Percentiles rank a stretch among this genome's conserved stretches.
Conservation (phyloP, 345 rosid genomes). For the Cardamine occulta region DNA sequence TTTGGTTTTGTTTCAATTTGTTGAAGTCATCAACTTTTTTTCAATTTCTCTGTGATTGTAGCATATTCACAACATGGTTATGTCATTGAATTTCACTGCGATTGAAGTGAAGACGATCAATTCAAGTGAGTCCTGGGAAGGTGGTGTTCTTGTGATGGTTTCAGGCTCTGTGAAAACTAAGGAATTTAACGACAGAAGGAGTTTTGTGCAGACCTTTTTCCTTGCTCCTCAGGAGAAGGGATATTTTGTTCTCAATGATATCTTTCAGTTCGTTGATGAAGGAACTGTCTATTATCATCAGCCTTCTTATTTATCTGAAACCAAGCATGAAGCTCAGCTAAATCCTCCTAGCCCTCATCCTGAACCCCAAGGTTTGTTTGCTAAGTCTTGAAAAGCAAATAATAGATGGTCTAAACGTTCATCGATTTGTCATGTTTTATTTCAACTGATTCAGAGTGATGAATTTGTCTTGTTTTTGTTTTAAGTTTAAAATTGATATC, state of each 20-base stretch:
- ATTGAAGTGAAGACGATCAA: conserved; percentile 97
- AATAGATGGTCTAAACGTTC: neutral
- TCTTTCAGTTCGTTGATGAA: conserved; percentile 76
- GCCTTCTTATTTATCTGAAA: conserved; percentile 55
- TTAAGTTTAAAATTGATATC: conserved; percentile 1
- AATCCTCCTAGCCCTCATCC: conserved; percentile 55
- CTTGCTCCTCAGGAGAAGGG: conserved; percentile 99
- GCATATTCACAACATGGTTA: conserved; percentile 77
- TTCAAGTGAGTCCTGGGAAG: conserved; percentile 79
- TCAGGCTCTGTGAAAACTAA: conserved; percentile 81
- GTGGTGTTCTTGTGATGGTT: conserved; percentile 86
- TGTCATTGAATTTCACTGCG: conserved; percentile 67
- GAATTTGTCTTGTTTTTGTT: neutral
- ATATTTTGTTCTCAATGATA: conserved; percentile 85
- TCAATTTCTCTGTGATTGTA: conserved; percentile 37
- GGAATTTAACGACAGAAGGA: conserved; percentile 64
- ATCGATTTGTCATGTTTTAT: neutral
- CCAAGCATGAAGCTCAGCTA: conserved; percentile 51
- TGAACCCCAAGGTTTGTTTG: conserved; percentile 69
- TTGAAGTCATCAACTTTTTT: neutral
- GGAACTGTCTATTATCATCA: conserved; percentile 57
- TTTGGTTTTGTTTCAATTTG: neutral
- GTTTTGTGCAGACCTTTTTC: conserved; percentile 83
- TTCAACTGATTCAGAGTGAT: neutral
- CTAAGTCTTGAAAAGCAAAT: neutral